A percentile compares a stretch with the other conserved stretches of the same genome.
Evolutionary conservation across 176 grass and related monocot species (phyloP).

Genomic region (Aegilops umbellulata): DNA sequence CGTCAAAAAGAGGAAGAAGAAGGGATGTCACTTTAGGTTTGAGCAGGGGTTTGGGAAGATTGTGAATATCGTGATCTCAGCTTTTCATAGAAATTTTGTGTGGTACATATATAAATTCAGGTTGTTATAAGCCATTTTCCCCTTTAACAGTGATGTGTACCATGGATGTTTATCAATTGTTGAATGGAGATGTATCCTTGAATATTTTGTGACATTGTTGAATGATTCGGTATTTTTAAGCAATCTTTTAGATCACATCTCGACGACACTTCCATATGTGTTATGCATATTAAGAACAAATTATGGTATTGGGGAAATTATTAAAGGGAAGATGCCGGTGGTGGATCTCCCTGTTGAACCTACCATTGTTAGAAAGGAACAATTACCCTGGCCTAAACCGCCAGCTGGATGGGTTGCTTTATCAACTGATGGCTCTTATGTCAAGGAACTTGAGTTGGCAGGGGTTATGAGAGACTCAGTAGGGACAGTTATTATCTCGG

Average conservation of each 20-base stretch:
- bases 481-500: too few species aligned
- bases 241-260: background rate
- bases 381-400: too few species aligned
- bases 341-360: too few species aligned
- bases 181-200: background rate
- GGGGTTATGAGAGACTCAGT: too few species aligned
- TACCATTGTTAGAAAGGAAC: too few species aligned
- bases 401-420: too few species aligned
- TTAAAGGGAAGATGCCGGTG: too few species aligned
- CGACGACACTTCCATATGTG: background rate
- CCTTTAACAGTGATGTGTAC: background rate
- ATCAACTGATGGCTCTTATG: too few species aligned
- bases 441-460: too few species aligned
- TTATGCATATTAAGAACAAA: background rate
- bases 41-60: background rate
- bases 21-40: background rate
- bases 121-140: background rate
- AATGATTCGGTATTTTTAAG: background rate
- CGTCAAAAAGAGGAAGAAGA: background rate
- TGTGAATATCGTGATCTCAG: background rate
- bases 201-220: background rate
- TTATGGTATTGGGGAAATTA: too few species aligned
- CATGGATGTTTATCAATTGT: background rate
- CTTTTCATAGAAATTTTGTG: background rate
- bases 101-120: background rate